Base-by-base conservation (phyloP, 768 basidiomycete species). In the Dentipellis sp. region DNA sequence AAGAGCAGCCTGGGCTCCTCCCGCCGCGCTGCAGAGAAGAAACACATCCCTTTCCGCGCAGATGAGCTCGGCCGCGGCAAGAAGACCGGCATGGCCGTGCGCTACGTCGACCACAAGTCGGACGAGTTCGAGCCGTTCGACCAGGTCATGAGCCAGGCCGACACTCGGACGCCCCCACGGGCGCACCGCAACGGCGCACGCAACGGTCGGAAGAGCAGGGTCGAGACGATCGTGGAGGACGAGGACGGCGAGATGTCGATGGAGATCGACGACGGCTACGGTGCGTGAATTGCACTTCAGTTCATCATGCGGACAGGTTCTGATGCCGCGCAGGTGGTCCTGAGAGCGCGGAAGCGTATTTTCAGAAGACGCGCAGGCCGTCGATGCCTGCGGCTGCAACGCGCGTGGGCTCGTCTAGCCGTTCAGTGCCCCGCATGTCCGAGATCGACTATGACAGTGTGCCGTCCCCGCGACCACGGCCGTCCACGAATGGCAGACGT, bases 101-200 rank as follows among this genome's bases (percentile, higher is more conserved):
- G 71, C 39, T 78, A 80, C 63, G 80, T 90, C 55, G 81, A 85
- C 58, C 82, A 81, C 61, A 81, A 80, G 65, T 86, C 86, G 22
- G 89, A 90, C 68, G 89, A 87, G 29, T 90, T 91, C 66, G 88
- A 91, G 67, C 84, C 82, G 0, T 91, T 91, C 67, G 86, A 86
- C 55, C 78, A 88, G 63, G 66, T 91, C 53, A 76, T 91, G 48
- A 76, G 78, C 52, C 85, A 87, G 63, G 86, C 78, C 2, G 85
- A 86, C 69, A 77, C 77, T 50, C 74, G 80, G n/a, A 77, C 82
- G 4, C 86, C 83, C 1, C 83, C 82, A 17, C 73, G 71, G 46
- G 74, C 78, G 17, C 80, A 80, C 62, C 70, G 68, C 4, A 63
- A 52, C 17, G 56, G 54, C 10, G 59, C 38, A 16, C 55, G 56